A percentile compares a stretch with the other conserved stretches of the same genome.
phyloP scores from a whole-genome alignment of 352 stramenopile species.

The Phytophthora pluvialis region DNA sequence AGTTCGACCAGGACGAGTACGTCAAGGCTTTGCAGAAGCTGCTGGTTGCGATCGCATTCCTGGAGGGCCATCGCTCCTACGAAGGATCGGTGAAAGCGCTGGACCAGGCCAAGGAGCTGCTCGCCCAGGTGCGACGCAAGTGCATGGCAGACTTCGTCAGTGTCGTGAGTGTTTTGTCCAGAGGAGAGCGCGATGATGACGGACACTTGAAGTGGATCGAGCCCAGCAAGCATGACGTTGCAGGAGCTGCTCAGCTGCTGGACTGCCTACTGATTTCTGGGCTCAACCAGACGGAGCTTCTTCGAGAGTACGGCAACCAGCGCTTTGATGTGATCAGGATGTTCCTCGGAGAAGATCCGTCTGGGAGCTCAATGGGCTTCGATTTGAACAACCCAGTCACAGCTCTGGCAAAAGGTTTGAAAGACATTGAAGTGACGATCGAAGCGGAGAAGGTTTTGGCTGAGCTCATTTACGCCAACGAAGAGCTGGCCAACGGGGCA shows the following conservation, averaged over 20 bases:
- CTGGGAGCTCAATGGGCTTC: conserved; percentile 45
- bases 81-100: conserved; percentile 78
- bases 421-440: conserved; percentile 63
- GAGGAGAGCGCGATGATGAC: conserved; percentile 45
- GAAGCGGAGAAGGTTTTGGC: conserved; percentile 64
- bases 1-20: conserved; percentile 79
- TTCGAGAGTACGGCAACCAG: conserved; percentile 73
- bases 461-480: conserved; percentile 55
- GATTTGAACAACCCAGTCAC: conserved; percentile 37
- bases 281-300: conserved; percentile 54
- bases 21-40: conserved; percentile 69
- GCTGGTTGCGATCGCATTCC: conserved; percentile 69
- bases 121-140: conserved; percentile 64
- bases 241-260: conserved; percentile 66
- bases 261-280: conserved; percentile 65
- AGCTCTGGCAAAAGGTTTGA: conserved; percentile 43
- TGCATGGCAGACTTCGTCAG: conserved; percentile 77
- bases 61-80: conserved; percentile 73
- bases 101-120: conserved; percentile 68
- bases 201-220: conserved; percentile 41
- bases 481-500: conserved; percentile 68
- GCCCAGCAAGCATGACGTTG: conserved; percentile 58
- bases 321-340: conserved; percentile 70
- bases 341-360: conserved; percentile 47
- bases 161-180: conserved; percentile 64